A percentile compares a stretch with the other conserved stretches of the same genome.
These are phyloP conservation scores for Ajuga chamaepitys DNA, from an alignment of 257 asterid species.

Conservation along the genomic window DNA sequence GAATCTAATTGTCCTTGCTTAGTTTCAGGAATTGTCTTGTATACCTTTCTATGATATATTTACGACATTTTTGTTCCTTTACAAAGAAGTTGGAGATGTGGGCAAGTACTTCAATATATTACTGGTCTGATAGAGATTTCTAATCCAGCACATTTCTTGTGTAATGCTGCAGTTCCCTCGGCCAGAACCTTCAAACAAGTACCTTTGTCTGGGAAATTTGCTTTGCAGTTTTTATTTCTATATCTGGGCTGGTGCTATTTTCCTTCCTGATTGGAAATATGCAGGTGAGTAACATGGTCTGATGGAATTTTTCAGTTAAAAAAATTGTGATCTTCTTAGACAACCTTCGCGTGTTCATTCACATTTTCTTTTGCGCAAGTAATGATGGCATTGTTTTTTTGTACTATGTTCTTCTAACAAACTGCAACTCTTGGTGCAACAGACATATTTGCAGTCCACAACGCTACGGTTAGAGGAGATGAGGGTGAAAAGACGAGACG, in stretches of 20 bases:
- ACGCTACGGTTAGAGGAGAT: slow-evolving; percentile 89
- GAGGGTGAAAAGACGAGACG: slow-evolving; percentile 97
- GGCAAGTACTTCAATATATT: neutral
- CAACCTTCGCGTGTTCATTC: neutral
- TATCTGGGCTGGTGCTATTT: slow-evolving; percentile 90
- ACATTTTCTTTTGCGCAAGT: neutral
- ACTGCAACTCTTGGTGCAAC: slow-evolving; percentile 25
- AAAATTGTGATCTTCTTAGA: neutral
- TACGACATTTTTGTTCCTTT: neutral
- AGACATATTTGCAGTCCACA: slow-evolving; percentile 93
- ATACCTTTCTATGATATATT: neutral
- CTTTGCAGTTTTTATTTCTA: slow-evolving; percentile 92
- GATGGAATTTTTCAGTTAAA: neutral
- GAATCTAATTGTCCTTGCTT: neutral
- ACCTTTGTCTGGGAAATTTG: slow-evolving; percentile 88
- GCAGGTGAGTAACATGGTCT: slow-evolving; percentile 56
- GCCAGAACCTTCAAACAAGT: slow-evolving; percentile 94
- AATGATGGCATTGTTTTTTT: neutral
- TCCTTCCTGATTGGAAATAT: slow-evolving; percentile 94
- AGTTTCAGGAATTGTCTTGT: neutral
- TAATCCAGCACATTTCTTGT: slow-evolving; percentile 9
- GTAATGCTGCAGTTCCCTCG: slow-evolving; percentile 72
- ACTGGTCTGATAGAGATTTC: neutral
- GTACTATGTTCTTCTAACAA: slow-evolving; percentile 7
- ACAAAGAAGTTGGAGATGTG: neutral